Evolutionary conservation across 139 green algal species (phyloP).

Genomic region (Closterium sp.): DNA sequence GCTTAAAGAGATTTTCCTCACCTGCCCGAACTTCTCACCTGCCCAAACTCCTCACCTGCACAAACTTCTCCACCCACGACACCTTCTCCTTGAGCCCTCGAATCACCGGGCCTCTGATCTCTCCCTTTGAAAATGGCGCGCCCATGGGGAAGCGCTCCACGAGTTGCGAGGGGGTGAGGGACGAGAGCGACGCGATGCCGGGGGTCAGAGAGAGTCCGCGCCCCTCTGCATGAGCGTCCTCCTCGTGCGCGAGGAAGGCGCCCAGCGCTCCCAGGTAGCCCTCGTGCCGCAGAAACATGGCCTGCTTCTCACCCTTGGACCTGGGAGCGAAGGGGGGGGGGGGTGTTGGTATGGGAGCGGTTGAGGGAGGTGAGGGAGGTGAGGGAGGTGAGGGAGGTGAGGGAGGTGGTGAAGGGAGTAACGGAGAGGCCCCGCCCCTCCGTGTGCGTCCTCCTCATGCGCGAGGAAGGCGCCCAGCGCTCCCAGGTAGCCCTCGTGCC

Average conservation of each 20-base stretch:
- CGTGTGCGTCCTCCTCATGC: constrained; percentile 34
- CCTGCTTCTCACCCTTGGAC: constrained; percentile 86
- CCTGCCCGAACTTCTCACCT: neutral
- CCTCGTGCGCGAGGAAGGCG: constrained; percentile 81
- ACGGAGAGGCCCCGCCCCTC: neutral
- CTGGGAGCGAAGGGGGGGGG: neutral
- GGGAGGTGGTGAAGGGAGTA: too few species aligned
- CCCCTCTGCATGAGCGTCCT: neutral
- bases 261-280: constrained; percentile 94
- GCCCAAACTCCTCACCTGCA: neutral
- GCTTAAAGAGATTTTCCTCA: too few species aligned
- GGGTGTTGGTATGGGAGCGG: neutral
- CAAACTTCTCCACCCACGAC: constrained; percentile 53
- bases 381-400: too few species aligned
- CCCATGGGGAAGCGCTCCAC: constrained; percentile 92
- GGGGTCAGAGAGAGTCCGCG: neutral
- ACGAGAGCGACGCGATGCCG: neutral
- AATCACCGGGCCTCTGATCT: constrained; percentile 75
- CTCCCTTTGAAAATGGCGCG: constrained; percentile 59
- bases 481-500: constrained; percentile 95
- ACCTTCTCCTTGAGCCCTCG: constrained; percentile 72
- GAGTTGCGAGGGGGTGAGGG: constrained; percentile 58
- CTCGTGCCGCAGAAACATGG: constrained; percentile 94
- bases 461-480: constrained; percentile 94
- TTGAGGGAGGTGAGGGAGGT: too few species aligned